Percentiles rank a stretch among this genome's conserved stretches.
phyloP scores from a whole-genome alignment of 768 basidiomycete species.

The Mrakia gelida region DNA sequence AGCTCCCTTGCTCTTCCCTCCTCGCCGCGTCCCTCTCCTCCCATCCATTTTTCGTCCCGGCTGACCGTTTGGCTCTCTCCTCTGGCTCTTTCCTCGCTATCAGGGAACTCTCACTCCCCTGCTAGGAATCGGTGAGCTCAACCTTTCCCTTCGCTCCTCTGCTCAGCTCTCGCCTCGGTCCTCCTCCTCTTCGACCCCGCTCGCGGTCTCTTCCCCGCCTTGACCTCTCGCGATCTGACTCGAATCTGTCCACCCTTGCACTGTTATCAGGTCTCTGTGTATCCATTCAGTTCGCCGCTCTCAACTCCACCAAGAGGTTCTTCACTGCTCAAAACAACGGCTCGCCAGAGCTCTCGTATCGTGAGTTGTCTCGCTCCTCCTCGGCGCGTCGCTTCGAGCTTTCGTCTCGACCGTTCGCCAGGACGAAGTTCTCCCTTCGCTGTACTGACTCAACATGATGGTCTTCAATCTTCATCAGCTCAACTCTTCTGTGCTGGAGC shows the following conservation, averaged over 20 bases:
- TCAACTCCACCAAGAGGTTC: conserved; percentile 77
- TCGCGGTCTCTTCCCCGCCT: background rate
- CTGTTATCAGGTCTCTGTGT: conserved; percentile 62
- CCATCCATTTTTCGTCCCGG: background rate
- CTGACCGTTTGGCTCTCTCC: background rate
- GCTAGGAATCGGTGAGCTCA: conserved; percentile 62
- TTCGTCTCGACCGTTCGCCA: background rate
- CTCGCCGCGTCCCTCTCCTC: background rate
- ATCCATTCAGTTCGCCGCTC: conserved; percentile 88
- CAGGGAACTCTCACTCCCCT: conserved; percentile 88
- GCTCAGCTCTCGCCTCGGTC: background rate
- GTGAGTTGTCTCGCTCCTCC: conserved; percentile 12
- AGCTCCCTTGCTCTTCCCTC: background rate
- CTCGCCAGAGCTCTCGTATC: background rate
- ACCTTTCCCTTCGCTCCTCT: background rate
- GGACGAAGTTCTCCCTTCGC: background rate
- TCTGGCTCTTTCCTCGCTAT: background rate
- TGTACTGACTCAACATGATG: background rate
- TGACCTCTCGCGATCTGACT: background rate
- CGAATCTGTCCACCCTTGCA: background rate
- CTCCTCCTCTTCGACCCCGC: background rate
- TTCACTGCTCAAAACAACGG: conserved; percentile 63
- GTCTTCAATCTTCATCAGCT: conserved; percentile 36
- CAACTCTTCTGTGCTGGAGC: conserved; percentile 77
- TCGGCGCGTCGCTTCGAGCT: background rate